These are phyloP conservation scores for Fraxinus sp. DNA, from an alignment of 305 asterid genomes.

Conservation along the genomic window DNA sequence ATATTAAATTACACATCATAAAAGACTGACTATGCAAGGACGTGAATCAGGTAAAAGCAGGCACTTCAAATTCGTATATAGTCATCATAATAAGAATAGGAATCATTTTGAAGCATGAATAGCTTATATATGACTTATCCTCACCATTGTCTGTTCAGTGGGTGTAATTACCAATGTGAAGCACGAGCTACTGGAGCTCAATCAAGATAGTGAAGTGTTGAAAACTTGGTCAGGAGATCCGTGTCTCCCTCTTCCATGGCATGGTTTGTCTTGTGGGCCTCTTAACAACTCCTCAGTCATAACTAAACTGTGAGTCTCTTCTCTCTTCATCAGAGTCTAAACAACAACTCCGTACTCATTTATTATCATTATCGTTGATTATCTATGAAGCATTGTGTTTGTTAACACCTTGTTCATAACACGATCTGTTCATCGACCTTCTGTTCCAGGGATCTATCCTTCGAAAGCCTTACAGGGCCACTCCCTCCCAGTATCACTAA, in stretches of 20 bases:
- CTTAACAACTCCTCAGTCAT: conserved; percentile 39
- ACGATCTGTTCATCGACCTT: conserved; percentile 5
- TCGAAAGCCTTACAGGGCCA: conserved; percentile 43
- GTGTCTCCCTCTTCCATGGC: conserved; percentile 71
- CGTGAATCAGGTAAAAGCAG: conserved; percentile 12
- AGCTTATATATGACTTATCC: conserved; percentile 9
- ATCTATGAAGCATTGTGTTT: background rate
- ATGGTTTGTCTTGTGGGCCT: conserved; percentile 51
- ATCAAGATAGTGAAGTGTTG: conserved; percentile 47
- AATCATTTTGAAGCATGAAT: background rate
- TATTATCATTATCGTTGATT: background rate
- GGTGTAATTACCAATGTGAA: conserved; percentile 47
- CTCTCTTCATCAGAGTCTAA: conserved; percentile 4
- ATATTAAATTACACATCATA: background rate
- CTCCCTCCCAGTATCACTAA: conserved; percentile 54
- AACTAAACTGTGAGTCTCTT: conserved; percentile 49
- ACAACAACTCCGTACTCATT: background rate
- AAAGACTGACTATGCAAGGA: conserved; percentile 5
- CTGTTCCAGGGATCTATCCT: conserved; percentile 51
- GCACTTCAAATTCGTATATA: background rate
- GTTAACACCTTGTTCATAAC: conserved; percentile 6
- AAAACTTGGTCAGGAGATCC: conserved; percentile 71
- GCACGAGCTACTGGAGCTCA: conserved; percentile 47
- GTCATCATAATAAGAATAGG: background rate
- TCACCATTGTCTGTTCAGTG: conserved; percentile 34